phyloP scores from a whole-genome alignment of 805 yeast genomes.

The Brettanomyces custersianus region DNA sequence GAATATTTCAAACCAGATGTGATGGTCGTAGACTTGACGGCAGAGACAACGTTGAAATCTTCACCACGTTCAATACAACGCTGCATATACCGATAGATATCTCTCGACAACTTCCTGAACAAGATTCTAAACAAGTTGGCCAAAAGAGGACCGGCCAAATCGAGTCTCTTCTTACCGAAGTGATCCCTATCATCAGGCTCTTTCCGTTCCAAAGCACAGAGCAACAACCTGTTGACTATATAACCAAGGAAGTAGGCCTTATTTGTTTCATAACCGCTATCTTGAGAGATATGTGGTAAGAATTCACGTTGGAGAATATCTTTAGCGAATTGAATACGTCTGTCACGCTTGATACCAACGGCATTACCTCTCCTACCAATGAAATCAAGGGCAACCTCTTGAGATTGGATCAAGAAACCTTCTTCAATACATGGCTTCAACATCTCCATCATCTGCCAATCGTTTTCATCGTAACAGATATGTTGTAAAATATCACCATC shows the following conservation, averaged over 20 bases:
- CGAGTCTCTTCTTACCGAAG: conserved; percentile 96
- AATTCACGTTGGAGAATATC: conserved; percentile 95
- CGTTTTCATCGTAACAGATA: conserved; percentile 94
- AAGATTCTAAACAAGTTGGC: conserved; percentile 92
- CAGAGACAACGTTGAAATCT: conserved; percentile 92
- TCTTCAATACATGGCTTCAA: conserved; percentile 98
- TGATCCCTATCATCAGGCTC: conserved; percentile 99
- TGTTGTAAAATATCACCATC: conserved; percentile 98
- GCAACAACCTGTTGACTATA: conserved; percentile 89
- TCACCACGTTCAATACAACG: conserved; percentile 97
- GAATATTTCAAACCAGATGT: conserved; percentile 97
- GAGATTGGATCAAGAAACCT: conserved; percentile 95
- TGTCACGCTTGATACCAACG: conserved; percentile 90
- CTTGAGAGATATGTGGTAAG: conserved; percentile 94
- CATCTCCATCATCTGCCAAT: conserved; percentile 99
- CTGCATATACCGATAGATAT: conserved; percentile 96
- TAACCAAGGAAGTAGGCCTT: conserved; percentile 97
- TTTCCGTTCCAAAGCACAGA: conserved; percentile 94
- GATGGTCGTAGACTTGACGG: conserved; percentile 93
- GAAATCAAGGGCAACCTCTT: conserved; percentile 95
- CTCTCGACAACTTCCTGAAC: conserved; percentile 91
- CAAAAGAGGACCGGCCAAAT: conserved; percentile 95
- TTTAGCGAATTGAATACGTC: conserved; percentile 96
- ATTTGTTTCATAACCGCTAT: conserved; percentile 93
- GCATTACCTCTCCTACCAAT: conserved; percentile 98